Conservation (phyloP, 164 flowering plant species). For the Magnolia kwangsiensis region DNA sequence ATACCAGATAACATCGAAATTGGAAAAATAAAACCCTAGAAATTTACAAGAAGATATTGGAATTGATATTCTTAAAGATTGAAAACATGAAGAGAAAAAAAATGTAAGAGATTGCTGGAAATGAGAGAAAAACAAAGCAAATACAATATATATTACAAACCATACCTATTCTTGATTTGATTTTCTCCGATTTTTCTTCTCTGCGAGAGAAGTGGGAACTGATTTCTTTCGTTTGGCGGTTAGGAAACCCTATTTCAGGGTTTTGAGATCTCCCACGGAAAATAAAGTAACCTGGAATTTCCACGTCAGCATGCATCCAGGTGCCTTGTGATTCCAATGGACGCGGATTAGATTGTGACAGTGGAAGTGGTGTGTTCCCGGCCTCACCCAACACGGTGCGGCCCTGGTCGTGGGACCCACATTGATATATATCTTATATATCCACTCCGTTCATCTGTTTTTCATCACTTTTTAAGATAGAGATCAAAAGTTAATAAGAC, state of each 20-base stretch:
- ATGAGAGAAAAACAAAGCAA: background rate
- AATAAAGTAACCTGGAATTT: too few species aligned
- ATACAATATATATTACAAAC: background rate
- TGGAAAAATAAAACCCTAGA: slow-evolving; percentile 1
- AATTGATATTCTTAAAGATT: background rate
- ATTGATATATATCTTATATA: too few species aligned
- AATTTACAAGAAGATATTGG: background rate
- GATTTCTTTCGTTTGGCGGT: background rate
- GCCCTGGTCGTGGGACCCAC: too few species aligned
- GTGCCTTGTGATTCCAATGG: too few species aligned
- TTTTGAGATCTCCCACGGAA: background rate
- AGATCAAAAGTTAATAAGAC: too few species aligned
- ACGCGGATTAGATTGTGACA: too few species aligned
- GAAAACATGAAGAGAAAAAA: background rate
- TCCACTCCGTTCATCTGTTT: too few species aligned
- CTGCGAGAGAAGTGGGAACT: background rate
- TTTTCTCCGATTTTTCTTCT: background rate
- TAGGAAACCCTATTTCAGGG: background rate
- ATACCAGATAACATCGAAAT: background rate
- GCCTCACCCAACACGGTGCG: too few species aligned
- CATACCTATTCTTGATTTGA: background rate
- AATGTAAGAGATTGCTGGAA: background rate
- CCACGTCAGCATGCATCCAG: too few species aligned
- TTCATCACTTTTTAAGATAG: too few species aligned
- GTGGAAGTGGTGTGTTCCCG: too few species aligned